Percentiles rank a stretch among this genome's conserved stretches.
These are phyloP conservation scores for Micractinium sp. DNA, from an alignment of 139 green algal genomes.

Conservation along the genomic window DNA sequence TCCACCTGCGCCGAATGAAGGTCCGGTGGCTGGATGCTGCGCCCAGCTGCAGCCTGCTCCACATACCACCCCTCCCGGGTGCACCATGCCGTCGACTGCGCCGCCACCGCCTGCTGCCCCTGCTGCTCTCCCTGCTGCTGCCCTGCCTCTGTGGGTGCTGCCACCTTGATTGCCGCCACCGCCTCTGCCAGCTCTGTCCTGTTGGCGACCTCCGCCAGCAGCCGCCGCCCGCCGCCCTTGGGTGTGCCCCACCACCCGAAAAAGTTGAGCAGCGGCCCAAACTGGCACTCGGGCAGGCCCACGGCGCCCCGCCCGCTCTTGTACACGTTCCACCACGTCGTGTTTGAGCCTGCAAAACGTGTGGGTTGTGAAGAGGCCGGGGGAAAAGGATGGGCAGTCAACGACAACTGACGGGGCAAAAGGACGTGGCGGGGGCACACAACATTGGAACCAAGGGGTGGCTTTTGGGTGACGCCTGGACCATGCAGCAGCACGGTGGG, in stretches of 20 bases:
- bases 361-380: not conserved
- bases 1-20: conserved; percentile 5
- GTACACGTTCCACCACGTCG: not conserved
- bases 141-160: not conserved
- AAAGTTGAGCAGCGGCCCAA: conserved; percentile 31
- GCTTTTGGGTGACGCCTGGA: too few relatives aligned
- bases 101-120: not conserved
- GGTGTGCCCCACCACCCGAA: not conserved
- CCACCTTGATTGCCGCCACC: not conserved
- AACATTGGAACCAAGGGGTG: too few relatives aligned
- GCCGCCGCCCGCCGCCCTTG: not conserved
- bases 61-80: conserved; percentile 4
- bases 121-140: not conserved
- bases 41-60: not conserved
- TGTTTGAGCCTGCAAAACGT: not conserved
- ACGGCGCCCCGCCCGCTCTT: too few relatives aligned
- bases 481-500: too few relatives aligned
- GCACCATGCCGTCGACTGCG: not conserved
- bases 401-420: not conserved
- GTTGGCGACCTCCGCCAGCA: conserved; percentile 1
- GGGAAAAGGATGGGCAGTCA: not conserved
- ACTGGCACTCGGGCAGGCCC: not conserved
- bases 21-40: not conserved
- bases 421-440: too few relatives aligned
- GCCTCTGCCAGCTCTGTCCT: not conserved